These are phyloP conservation scores for Colletotrichum liriopes DNA, from an alignment of 2,329 filamentous ascomycete species.

Conservation along the genomic window DNA sequence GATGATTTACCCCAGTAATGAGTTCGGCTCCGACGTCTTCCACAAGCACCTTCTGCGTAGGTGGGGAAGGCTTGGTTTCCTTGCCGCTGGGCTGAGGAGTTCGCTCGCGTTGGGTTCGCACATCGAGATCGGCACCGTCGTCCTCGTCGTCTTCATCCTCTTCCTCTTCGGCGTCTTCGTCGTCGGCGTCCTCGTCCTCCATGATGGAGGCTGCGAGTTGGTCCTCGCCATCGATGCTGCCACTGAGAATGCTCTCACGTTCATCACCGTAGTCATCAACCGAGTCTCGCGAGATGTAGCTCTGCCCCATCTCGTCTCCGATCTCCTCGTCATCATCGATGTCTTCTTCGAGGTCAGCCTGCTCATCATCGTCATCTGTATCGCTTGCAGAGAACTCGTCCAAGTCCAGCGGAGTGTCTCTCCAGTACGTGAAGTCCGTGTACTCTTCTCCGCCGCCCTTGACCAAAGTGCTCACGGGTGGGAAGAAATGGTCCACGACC, in stretches of 20 bases:
- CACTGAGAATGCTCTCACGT: constrained; percentile 60
- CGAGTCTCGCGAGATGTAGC: constrained; percentile 69
- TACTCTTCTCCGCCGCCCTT: constrained; percentile 93
- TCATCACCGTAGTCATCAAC: constrained; percentile 62
- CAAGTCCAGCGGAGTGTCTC: constrained; percentile 85
- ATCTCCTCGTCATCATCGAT: constrained; percentile 64
- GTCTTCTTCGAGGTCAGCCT: constrained; percentile 65
- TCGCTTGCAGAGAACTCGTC: constrained; percentile 93
- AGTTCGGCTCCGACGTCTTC: constrained; percentile 70
- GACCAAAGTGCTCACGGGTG: constrained; percentile 88
- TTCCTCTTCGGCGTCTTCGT: constrained; percentile 53
- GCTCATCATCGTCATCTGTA: constrained; percentile 69
- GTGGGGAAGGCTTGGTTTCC: constrained; percentile 40
- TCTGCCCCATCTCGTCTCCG: constrained; percentile 65
- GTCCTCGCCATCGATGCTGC: constrained; percentile 61
- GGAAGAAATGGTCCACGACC: constrained; percentile 98
- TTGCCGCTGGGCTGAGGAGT: constrained; percentile 39
- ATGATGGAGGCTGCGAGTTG: constrained; percentile 58
- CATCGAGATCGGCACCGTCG: constrained; percentile 59
- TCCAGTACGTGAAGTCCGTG: constrained; percentile 98
- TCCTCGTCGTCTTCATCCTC: constrained; percentile 49
- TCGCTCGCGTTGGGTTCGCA: constrained; percentile 36
- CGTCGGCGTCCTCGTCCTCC: constrained; percentile 54
- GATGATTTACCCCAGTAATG: constrained; percentile 72
- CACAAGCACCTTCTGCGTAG: constrained; percentile 48